Evolutionary conservation across 2,329 filamentous ascomycete species (phyloP).

Genomic region (Bimuria novae-zelandiae): DNA sequence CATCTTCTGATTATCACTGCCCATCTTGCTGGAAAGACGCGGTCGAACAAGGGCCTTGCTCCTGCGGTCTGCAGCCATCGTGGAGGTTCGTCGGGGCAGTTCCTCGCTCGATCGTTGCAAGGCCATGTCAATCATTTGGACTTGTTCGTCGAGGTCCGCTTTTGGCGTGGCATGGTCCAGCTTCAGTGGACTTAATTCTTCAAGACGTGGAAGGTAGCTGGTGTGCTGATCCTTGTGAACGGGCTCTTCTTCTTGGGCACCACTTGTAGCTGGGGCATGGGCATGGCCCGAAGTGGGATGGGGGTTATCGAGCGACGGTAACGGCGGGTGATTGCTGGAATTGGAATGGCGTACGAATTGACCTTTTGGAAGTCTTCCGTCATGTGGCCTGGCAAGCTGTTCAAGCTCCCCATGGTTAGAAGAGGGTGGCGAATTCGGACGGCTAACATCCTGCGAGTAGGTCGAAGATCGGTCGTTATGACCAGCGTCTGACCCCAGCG

Average conservation of each 20-base stretch:
- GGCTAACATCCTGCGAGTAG: conserved; percentile 26
- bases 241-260: neutral
- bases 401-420: conserved; percentile 27
- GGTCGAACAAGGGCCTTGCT: conserved; percentile 7
- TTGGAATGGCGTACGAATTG: conserved; percentile 10
- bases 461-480: conserved; percentile 32
- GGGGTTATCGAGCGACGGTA: conserved; percentile 15
- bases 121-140: conserved; percentile 7
- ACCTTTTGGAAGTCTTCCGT: conserved; percentile 15
- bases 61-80: conserved; percentile 17
- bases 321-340: conserved; percentile 18
- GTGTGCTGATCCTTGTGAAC: conserved; percentile 11
- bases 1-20: conserved; percentile 19
- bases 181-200: conserved; percentile 22
- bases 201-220: conserved; percentile 16
- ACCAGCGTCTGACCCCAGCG: conserved; percentile 25
- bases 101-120: conserved; percentile 32
- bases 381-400: conserved; percentile 12
- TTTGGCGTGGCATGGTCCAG: conserved; percentile 20
- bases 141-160: conserved; percentile 6
- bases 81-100: conserved; percentile 28
- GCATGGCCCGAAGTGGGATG: neutral
- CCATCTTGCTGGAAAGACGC: conserved; percentile 10
- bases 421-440: conserved; percentile 27
- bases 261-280: neutral